Evolutionary conservation across 2,329 filamentous ascomycete genomes (phyloP), one percentile per base, ranked within the genome.

Genomic region (Ceratocystis alfenasii): DNA sequence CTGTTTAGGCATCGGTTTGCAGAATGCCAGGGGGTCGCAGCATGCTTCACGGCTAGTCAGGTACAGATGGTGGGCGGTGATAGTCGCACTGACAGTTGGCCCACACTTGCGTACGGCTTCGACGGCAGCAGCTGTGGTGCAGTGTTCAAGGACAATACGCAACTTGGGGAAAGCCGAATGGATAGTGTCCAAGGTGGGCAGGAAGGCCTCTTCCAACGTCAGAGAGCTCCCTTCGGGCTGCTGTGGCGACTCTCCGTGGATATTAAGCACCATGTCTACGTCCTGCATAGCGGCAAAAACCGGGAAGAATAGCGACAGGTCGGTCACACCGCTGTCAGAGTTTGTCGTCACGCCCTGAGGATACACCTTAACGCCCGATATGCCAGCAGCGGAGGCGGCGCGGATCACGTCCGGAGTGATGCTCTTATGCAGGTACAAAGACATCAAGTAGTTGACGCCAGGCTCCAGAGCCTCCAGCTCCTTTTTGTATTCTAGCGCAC

Each of bases 41-140:
- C 76, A 76, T 68, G 76, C 78, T 71, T 91, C 86, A 71, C 94
- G 87, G 17, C 89, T 85, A 12, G 87, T 90, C 41, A 96, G 80
- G 70, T 84, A 90, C 25, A 95, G 79, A 72, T 96, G 91, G 72
- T 96, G 91, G 1, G 90, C 89, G 0, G 91, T 96, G 70, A 95
- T 90, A 8, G 89, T 93, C 3, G 82, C 80, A 0, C 83, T 87
- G 28, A 96, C 93, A 2, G 83, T 88, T 20, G 86, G 82, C 0
- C 90, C 90, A 72, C 90, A 95, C 15, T 83, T 78, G 69, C 82
- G 81, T 45, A 96, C 92, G 0, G 90, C 86, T 69, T 88, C 83
- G 3, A 96, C 79, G 0, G 91, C 92, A 0, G 88, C 89, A 0
- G 85, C 86, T 0, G 90, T 95, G 10, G 90, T 92, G 79, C 90